phyloP scores from a whole-genome alignment of 2,329 filamentous ascomycete species.

The Pleomassaria siparia region DNA sequence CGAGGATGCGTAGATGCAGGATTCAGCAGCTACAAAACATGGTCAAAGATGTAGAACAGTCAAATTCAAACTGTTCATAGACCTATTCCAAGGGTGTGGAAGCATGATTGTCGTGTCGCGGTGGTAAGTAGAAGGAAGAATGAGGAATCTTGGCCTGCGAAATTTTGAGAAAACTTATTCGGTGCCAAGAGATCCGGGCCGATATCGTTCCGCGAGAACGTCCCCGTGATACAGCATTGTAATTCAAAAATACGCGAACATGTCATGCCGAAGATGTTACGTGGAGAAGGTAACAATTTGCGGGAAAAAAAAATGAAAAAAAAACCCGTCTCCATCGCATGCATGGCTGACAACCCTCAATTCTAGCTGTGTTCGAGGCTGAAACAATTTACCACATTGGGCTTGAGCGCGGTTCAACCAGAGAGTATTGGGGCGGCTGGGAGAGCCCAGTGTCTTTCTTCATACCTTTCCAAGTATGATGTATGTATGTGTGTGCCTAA shows the following conservation, averaged over 20 bases:
- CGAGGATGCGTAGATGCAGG: background rate
- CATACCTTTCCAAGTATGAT: too few species aligned
- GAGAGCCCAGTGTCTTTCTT: too few species aligned
- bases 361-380: background rate
- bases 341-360: background rate
- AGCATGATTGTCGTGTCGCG: background rate
- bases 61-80: background rate
- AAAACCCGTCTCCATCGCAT: background rate
- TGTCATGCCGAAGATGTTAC: background rate
- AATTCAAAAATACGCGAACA: background rate
- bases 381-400: background rate
- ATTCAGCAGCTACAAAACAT: background rate
- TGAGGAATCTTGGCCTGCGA: background rate
- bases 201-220: background rate
- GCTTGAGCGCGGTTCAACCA: background rate
- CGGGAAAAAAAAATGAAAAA: background rate
- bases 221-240: background rate
- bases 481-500: too few species aligned
- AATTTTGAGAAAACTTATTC: background rate
- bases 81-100: background rate
- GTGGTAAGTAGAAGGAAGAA: background rate
- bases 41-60: background rate
- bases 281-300: background rate
- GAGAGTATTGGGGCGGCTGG: background rate
- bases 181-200: background rate